phyloP scores from a whole-genome alignment of 1,139 yeast genomes.

The Yarrowia galli region DNA sequence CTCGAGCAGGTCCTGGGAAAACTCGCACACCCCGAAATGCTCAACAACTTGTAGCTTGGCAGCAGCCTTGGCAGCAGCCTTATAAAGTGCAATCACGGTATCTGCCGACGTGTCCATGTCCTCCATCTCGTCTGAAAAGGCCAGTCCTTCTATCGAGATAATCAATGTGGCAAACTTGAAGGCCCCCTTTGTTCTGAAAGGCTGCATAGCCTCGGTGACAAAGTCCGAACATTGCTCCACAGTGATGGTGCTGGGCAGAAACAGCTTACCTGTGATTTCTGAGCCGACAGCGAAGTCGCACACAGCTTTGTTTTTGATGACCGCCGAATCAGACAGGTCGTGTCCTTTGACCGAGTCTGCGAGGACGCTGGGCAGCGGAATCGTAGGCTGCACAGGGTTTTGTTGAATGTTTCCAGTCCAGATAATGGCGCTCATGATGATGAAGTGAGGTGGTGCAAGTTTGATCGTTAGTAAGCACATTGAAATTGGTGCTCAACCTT shows the following conservation, averaged over 20 bases:
- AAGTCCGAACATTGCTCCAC: conserved; percentile 39
- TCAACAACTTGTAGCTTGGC: conserved; percentile 40
- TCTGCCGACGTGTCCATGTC: conserved; percentile 42
- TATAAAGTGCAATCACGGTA: conserved; percentile 45
- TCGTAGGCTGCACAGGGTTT: conserved; percentile 38
- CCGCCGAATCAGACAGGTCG: conserved; percentile 13
- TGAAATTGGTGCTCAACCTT: conserved; percentile 5
- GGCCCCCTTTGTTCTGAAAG: conserved; percentile 31
- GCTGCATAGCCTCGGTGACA: conserved; percentile 41
- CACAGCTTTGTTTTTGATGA: conserved; percentile 30
- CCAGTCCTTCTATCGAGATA: conserved; percentile 46
- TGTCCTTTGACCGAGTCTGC: conserved; percentile 32
- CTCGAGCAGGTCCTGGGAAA: conserved; percentile 43
- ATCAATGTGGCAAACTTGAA: conserved; percentile 43
- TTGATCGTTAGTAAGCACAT: conserved; percentile 24
- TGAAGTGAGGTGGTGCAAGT: conserved; percentile 12
- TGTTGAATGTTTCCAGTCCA: conserved; percentile 39
- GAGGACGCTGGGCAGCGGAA: conserved; percentile 33
- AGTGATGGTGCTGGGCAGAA: conserved; percentile 42
- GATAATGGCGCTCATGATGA: conserved; percentile 28
- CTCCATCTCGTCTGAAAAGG: conserved; percentile 45
- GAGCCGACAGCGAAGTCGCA: conserved; percentile 35
- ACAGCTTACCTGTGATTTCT: conserved; percentile 45
- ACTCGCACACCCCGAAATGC: conserved; percentile 48
- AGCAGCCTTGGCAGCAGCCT: conserved; percentile 41